phyloP scores from a whole-genome alignment of 1,139 yeast genomes.

The Hyphopichia khmerensis region DNA sequence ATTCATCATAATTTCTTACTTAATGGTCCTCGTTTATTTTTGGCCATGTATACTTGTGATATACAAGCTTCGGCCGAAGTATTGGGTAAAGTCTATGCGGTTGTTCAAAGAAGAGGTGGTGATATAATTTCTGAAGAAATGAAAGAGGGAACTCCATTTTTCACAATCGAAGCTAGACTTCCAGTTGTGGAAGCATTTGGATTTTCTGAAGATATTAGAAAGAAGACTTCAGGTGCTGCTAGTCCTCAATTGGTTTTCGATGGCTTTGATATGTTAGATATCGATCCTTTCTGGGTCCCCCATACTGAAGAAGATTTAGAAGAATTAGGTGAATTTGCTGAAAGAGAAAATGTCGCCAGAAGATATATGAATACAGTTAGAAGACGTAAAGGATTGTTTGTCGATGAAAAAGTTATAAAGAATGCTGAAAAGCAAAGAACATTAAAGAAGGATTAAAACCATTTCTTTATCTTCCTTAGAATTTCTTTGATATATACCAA shows the following conservation, averaged over 20 bases:
- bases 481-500: too few species aligned
- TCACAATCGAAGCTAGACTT: slow-evolving; percentile 77
- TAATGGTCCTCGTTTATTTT: slow-evolving; percentile 85
- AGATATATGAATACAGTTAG: slow-evolving; percentile 80
- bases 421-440: slow-evolving; percentile 95
- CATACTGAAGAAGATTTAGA: slow-evolving; percentile 95
- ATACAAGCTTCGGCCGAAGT: slow-evolving; percentile 95
- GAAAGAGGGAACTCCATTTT: slow-evolving; percentile 98
- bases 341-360: slow-evolving; percentile 86
- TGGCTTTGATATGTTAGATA: slow-evolving; percentile 82
- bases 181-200: slow-evolving; percentile 98
- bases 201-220: slow-evolving; percentile 90
- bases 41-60: slow-evolving; percentile 93
- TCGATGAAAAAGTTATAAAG: slow-evolving; percentile 85
- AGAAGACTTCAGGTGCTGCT: slow-evolving; percentile 94
- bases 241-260: slow-evolving; percentile 91
- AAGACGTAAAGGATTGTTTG: slow-evolving; percentile 83
- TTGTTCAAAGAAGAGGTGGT: slow-evolving; percentile 87
- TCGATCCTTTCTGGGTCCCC: slow-evolving; percentile 99
- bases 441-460: slow-evolving; percentile 58
- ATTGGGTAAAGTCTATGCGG: slow-evolving; percentile 92
- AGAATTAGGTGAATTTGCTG: slow-evolving; percentile 90
- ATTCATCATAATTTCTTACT: slow-evolving; percentile 69
- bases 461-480: too few species aligned
- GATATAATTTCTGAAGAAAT: slow-evolving; percentile 84